Evolutionary conservation across 176 grass and related monocot species (phyloP), one percentile per base, ranked within the genome.

Genomic region (Avena eriantha): DNA sequence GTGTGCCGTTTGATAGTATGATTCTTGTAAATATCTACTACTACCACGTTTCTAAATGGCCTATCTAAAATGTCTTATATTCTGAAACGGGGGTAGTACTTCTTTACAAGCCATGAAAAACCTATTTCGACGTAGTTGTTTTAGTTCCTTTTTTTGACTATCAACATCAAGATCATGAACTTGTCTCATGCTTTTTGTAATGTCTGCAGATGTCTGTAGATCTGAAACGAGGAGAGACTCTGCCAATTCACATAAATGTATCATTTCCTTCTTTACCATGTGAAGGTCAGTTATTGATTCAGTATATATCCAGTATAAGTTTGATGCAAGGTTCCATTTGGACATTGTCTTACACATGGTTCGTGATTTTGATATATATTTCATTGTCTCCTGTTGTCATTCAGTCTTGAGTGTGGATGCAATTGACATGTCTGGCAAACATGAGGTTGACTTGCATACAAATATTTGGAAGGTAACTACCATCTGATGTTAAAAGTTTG

Each of bases 361-460:
- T 81, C 56, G 45, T 84, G 26, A 12, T 81, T 85, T 81, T 81
- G n/a, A 85, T 70, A 68, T 35, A 35, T 69, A 18, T 76, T 56
- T 81, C n/a, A 50, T n/a, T 61, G 3, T 13, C n/a, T 80, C 8
- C 21, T 87, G 48, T 78, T 82, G 54, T 33, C 82, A 69, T 93
- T 39, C 78, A 98, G 97, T 96, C 59, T 75, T 98, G 79, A 98
- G 94, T 82, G 94, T 96, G 23, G 97, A 98, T 90, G 97, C 94
- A 50, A 98, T 98, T 66, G 97, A 98, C 80, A 98, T 96, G 97
- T 98, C 97, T 33, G 94, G 94, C 49, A 98, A 98, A 71, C 97
- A 99, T 85, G 97, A 99, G 86, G 97, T 99, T 75, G 97, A 99
- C 87, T 92, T 99, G 74, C 88, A 99, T 83, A 99, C 97, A 90